A percentile compares a stretch with the other conserved stretches of the same genome.
These are phyloP conservation scores for Scutellaria galericulata DNA, from an alignment of 257 asterid genomes.

Conservation along the genomic window DNA sequence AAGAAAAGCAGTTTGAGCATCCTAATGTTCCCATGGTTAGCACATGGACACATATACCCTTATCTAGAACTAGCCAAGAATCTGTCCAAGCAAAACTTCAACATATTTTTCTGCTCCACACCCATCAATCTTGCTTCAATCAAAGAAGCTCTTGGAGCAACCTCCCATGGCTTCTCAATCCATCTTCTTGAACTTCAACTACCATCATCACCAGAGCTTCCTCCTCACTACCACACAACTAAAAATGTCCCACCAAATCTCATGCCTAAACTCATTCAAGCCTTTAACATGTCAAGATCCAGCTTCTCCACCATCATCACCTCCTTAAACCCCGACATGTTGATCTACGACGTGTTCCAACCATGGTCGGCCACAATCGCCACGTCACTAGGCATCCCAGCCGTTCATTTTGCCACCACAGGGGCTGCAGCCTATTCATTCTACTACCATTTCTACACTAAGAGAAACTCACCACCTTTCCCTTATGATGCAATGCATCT, in stretches of 20 bases:
- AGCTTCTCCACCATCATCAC: conserved; percentile 36
- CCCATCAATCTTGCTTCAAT: conserved; percentile 36
- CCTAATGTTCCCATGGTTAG: conserved; percentile 48
- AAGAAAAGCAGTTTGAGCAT: conserved; percentile 29
- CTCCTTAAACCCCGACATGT: conserved; percentile 39
- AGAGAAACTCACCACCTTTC: conserved; percentile 29
- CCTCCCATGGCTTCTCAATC: conserved; percentile 20
- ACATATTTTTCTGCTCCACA: conserved; percentile 33
- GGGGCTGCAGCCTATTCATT: conserved; percentile 35
- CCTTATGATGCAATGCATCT: conserved; percentile 37
- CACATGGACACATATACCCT: conserved; percentile 45
- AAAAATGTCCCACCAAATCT: conserved; percentile 43
- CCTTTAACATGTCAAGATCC: conserved; percentile 36
- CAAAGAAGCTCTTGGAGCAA: background rate
- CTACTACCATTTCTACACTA: conserved; percentile 30
- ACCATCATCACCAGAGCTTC: conserved; percentile 42
- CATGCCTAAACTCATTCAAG: conserved; percentile 35
- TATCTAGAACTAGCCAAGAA: conserved; percentile 44
- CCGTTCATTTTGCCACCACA: conserved; percentile 38
- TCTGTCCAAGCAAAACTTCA: conserved; percentile 30
- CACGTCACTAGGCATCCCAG: conserved; percentile 38
- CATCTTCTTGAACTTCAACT: conserved; percentile 40
- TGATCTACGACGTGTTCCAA: conserved; percentile 48
- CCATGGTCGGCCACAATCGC: conserved; percentile 45
- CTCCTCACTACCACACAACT: conserved; percentile 49